Evolutionary conservation across 139 green algal species (phyloP).

Genomic region (Mychonastes homosphaera): DNA sequence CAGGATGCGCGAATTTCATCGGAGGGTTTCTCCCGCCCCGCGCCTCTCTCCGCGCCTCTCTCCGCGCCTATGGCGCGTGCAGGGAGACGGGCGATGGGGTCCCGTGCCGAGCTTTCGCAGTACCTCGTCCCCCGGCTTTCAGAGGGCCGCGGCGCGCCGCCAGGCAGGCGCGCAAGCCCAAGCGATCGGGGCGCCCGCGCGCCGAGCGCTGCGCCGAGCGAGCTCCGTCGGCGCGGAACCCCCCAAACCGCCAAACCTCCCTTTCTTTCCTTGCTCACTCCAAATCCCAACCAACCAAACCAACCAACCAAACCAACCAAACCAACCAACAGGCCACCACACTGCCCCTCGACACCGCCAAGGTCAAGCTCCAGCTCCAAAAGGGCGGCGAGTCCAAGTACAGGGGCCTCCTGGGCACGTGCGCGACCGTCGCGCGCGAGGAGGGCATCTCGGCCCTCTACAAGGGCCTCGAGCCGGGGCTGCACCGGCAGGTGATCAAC

Average conservation of each 20-base stretch:
- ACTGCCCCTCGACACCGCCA: conserved; percentile 89
- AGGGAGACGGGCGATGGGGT: too few species aligned
- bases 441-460: conserved; percentile 83
- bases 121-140: neutral
- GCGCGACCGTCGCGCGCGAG: conserved; percentile 78
- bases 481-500: conserved; percentile 92
- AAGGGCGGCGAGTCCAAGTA: conserved; percentile 26
- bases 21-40: too few species aligned
- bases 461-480: conserved; percentile 82
- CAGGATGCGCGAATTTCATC: too few species aligned
- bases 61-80: too few species aligned
- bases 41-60: too few species aligned
- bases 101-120: too few species aligned
- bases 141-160: neutral
- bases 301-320: neutral
- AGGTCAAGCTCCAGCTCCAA: conserved; percentile 93
- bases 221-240: too few species aligned
- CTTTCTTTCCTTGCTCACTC: neutral
- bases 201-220: too few species aligned
- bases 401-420: conserved; percentile 85
- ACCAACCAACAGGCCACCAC: conserved; percentile 42
- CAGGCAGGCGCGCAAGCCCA: neutral
- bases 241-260: too few species aligned
- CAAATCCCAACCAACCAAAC: neutral
- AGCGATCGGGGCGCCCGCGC: too few species aligned